Base-by-base conservation (phyloP, 257 asterid species). In the Parsonsia alboflavescens region DNA sequence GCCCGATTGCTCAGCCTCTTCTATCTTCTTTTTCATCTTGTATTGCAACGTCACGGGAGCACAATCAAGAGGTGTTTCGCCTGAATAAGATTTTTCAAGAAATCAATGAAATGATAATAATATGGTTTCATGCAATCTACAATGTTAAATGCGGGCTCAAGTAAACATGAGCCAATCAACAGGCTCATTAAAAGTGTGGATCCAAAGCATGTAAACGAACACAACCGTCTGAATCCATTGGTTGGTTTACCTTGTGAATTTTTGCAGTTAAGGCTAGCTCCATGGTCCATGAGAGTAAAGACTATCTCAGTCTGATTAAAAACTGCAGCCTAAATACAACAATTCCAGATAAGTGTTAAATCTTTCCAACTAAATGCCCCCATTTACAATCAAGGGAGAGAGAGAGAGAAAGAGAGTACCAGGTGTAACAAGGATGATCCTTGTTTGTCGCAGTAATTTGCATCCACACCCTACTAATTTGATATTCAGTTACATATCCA, bases 41-140 rank as follows among this genome's bases (percentile, higher is more conserved):
- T 87, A 92, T 84, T 90, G 97, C 88, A 95, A 80, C 5, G 90
- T 92, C 59, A 96, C 98, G 74, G 98, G 99, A 75, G 97, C 98
- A 82, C 99, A 95, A 73, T 95, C 99, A 22, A 95, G 82, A 48
- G 97, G 96, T 26, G 97, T 92, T 88, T 95, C 99, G 65, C 97
- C 99, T 95, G 85, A 81, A 80, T 68, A 81, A 61, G 15, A 78
- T 45, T 33, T 26, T 68, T 28, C 3, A 66, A 52, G 73, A 70
- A 53, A 15, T 62, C 49, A 72, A 8, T 33, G 8, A n/a, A 42
- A 45, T 36, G 41, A 39, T 49, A 36, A 33, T 26, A 56, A 13
- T 39, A 19, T 39, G 49, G 42, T 45, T 62, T 30, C 53, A 72
- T 45, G 61, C 71, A 75, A 45, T 48, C 44, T 77, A 24, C 9